Conservation (phyloP, 2,329 filamentous ascomycete genomes). For the Xylaria digitata region DNA sequence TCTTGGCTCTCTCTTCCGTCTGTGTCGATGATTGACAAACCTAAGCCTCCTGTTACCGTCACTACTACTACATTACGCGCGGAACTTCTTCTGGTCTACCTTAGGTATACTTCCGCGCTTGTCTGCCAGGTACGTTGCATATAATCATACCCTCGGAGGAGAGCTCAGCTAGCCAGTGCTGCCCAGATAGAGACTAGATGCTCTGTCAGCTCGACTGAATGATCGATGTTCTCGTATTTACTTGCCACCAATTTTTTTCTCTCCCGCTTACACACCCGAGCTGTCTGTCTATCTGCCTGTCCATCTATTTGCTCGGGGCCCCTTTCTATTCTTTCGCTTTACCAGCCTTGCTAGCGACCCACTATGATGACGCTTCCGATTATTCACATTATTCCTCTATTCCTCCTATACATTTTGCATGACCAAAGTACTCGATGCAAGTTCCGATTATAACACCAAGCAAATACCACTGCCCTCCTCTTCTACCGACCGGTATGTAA, state of each 20-base stretch:
- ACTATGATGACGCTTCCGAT: neutral
- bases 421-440: neutral
- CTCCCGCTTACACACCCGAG: constrained; percentile 1
- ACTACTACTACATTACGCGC: constrained; percentile 21
- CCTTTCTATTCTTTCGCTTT: neutral
- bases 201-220: constrained; percentile 14
- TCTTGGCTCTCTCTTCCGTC: constrained; percentile 20
- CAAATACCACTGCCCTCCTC: neutral
- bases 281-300: neutral
- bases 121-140: constrained; percentile 28
- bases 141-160: constrained; percentile 12
- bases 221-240: constrained; percentile 21
- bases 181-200: constrained; percentile 18
- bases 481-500: neutral
- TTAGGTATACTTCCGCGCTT: neutral
- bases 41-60: constrained; percentile 9
- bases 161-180: constrained; percentile 25
- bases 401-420: neutral
- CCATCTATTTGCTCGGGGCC: too few relatives aligned
- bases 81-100: constrained; percentile 20
- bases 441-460: neutral
- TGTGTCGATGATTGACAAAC: constrained; percentile 16
- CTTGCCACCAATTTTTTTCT: constrained; percentile 5
- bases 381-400: neutral
- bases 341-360: too few relatives aligned